Evolutionary conservation across 345 rosid genomes (phyloP), one percentile per base, ranked within the genome.

Genomic region (Draba incana): DNA sequence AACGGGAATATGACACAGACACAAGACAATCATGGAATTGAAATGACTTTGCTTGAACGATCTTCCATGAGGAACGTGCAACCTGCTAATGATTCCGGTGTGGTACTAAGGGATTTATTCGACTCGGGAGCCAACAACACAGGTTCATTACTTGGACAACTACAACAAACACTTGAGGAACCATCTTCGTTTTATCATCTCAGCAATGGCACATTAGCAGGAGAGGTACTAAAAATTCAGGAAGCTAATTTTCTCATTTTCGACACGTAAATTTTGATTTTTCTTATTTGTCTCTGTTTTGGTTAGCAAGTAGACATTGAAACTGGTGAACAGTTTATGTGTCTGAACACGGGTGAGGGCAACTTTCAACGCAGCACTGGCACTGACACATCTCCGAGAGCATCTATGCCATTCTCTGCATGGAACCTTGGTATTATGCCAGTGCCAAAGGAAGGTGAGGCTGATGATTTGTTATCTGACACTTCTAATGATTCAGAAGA

Each of bases 31-130:
- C 85, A 79, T 62, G 90, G 96, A 56, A 84, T 88, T 70, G 94
- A 87, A 79, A 84, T 90, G 66, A 86, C 92, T 70, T 58, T 88
- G 62, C 81, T 88, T 60, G 80, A 79, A 62, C 78, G 85, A 68
- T 69, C 91, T 61, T 83, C 92, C 70, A 52, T 79, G 81, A 84
- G 84, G 71, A 83, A 81, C 78, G 8, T 81, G 77, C 82, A 80
- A 13, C 66, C 79, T 83, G 76, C 73, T 77, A 75, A 73, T 70
- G 96, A 92, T 74, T 81, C 97, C 2, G 83, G 84, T 44, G 75
- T 87, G 82, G 97, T 90, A 66, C 95, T 94, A 9, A 81, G 85
- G 74, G 96, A 94, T 57, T 72, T 88, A 30, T 79, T 91, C 45
- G 89, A 91, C 57, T 81, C 89, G 38, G 91, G 88, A 82, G 85